phyloP scores from a whole-genome alignment of 176 grass and related monocot genomes.

The Leersia perrieri region DNA sequence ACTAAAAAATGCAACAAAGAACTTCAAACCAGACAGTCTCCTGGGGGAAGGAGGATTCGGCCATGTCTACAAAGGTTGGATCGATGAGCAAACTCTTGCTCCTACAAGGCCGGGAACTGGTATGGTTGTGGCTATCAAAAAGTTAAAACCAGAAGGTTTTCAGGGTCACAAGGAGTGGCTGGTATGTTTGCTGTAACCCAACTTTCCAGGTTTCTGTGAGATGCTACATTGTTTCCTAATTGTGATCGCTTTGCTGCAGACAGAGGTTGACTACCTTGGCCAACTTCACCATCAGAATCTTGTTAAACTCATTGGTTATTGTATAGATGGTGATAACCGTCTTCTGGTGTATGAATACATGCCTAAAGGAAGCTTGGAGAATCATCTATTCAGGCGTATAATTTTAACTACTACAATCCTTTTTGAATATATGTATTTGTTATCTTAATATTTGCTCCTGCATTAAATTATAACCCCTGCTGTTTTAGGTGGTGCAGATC shows the following conservation, averaged over 20 bases:
- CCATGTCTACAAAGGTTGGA: conserved; percentile 66
- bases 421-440: background rate
- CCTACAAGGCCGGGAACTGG: conserved; percentile 51
- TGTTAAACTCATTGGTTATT: conserved; percentile 88
- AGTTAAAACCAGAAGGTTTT: conserved; percentile 60
- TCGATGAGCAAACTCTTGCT: conserved; percentile 56
- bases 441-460: background rate
- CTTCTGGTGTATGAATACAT: conserved; percentile 82
- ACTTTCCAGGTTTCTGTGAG: conserved; percentile 17
- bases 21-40: conserved; percentile 54
- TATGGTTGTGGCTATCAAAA: conserved; percentile 59
- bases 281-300: conserved; percentile 80
- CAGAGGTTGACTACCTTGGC: conserved; percentile 84
- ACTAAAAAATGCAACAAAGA: conserved; percentile 42
- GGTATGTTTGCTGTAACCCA: conserved; percentile 29
- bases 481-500: conserved; percentile 56
- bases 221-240: background rate
- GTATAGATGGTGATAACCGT: conserved; percentile 70
- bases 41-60: conserved; percentile 76
- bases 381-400: conserved; percentile 79
- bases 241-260: conserved; percentile 38
- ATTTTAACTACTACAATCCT: background rate
- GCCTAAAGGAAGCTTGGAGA: conserved; percentile 87
- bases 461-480: background rate
- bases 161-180: conserved; percentile 79